phyloP scores from a whole-genome alignment of 441 rosid species.

The Rhodomyrtus psidioides region DNA sequence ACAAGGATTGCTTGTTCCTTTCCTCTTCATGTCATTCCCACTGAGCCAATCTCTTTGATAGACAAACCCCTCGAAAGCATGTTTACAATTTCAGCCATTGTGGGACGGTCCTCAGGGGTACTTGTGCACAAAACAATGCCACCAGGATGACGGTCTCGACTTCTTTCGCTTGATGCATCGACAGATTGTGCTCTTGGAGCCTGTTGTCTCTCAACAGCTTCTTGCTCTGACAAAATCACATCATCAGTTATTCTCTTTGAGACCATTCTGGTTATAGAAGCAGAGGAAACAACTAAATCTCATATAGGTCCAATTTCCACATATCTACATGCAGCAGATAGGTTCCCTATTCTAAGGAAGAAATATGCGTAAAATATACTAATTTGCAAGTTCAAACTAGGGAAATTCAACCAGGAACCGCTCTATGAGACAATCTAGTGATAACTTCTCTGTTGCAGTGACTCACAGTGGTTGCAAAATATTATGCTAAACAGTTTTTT shows the following conservation, averaged over 20 bases:
- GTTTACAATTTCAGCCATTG: constrained; percentile 68
- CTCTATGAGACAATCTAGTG: background rate
- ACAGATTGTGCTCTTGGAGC: constrained; percentile 49
- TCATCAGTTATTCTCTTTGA: background rate
- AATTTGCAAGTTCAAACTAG: background rate
- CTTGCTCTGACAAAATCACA: constrained; percentile 42
- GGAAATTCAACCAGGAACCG: background rate
- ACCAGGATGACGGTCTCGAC: constrained; percentile 72
- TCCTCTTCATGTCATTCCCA: constrained; percentile 71
- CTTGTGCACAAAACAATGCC: constrained; percentile 74
- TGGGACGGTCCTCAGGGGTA: constrained; percentile 65
- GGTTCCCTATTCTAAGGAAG: background rate
- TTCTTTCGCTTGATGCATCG: constrained; percentile 40
- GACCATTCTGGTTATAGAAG: background rate
- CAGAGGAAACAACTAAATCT: background rate
- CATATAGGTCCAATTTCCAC: background rate
- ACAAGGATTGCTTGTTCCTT: constrained; percentile 44
- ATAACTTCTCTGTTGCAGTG: too few species aligned
- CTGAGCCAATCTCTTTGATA: constrained; percentile 69
- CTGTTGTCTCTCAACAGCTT: constrained; percentile 66
- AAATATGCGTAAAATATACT: background rate
- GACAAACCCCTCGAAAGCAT: constrained; percentile 68
- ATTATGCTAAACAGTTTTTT: too few species aligned
- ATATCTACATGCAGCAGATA: background rate
- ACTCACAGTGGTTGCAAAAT: too few species aligned